These are phyloP conservation scores for Gliomastix tumulicola DNA, from an alignment of 2,329 filamentous ascomycete species.

Conservation along the genomic window DNA sequence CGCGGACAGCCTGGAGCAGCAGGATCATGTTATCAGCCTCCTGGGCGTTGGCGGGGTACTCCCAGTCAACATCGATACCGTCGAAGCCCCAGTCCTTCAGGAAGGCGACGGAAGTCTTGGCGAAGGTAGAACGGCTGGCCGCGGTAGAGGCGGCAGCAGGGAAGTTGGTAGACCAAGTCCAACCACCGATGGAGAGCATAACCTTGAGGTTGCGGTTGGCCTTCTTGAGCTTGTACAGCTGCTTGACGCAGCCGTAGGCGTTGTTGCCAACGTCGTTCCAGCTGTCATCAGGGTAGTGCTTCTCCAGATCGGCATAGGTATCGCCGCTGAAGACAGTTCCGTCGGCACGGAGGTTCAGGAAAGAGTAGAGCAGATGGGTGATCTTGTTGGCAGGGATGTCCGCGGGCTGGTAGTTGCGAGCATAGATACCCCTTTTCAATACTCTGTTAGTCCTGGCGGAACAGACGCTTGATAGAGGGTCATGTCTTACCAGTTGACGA, in stretches of 20 bases:
- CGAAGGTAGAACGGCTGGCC: slow-evolving; percentile 58
- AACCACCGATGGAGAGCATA: slow-evolving; percentile 76
- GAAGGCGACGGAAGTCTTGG: slow-evolving; percentile 58
- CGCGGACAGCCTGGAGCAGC: slow-evolving; percentile 34
- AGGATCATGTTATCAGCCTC: slow-evolving; percentile 36
- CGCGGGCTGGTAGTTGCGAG: slow-evolving; percentile 63
- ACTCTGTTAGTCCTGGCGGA: background rate
- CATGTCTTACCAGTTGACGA: slow-evolving; percentile 37
- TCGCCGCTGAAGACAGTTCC: slow-evolving; percentile 73
- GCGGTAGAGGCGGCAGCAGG: slow-evolving; percentile 57
- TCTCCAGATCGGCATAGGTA: slow-evolving; percentile 62
- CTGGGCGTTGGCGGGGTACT: slow-evolving; percentile 25
- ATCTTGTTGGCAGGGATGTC: slow-evolving; percentile 63
- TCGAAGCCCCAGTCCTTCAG: slow-evolving; percentile 66
- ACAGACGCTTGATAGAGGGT: background rate
- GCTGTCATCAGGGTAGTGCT: slow-evolving; percentile 65
- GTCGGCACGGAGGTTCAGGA: slow-evolving; percentile 65
- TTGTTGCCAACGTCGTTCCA: slow-evolving; percentile 63
- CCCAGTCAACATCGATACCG: slow-evolving; percentile 36
- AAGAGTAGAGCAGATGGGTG: slow-evolving; percentile 74
- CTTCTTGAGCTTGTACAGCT: slow-evolving; percentile 72
- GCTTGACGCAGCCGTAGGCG: slow-evolving; percentile 75
- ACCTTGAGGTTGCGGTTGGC: slow-evolving; percentile 70
- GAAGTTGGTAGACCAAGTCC: slow-evolving; percentile 77
- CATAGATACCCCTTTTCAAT: slow-evolving; percentile 60